Base-by-base conservation (phyloP, 2,329 filamentous ascomycete species). In the Chaetomium globosum region DNA sequence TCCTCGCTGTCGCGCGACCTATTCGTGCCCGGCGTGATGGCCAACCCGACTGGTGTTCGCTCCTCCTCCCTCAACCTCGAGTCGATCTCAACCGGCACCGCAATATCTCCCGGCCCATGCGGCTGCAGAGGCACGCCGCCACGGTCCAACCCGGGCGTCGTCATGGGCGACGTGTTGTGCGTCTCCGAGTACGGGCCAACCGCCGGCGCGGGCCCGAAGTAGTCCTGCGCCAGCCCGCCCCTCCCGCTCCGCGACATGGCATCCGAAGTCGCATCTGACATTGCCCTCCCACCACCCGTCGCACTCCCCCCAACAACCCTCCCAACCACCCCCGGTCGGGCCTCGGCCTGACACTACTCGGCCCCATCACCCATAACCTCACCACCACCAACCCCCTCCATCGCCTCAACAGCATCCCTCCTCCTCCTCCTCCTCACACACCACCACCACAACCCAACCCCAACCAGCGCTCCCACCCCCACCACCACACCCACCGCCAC, bases 41-140 rank as follows among this genome's bases (percentile, higher is more conserved):
- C n/a, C 39, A 55, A 7, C 28, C 30, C 52, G 9, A 49, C n/a
- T 3, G 54, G 55, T 23, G 23, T 58, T 26, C n/a, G 2, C 55
- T 3, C 9, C 30, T 19, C 30, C 36, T 39, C 63, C 39, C 56
- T 63, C 51, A 65, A 4, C 36, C 64, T 46, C 54, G 80, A 80
- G 65, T 81, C 83, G 13, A 87, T 83, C 76, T 87, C 85, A 3
- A 87, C 83, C 4, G 84, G 80, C 23, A 76, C 77, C 0, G 78
- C 74, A 49, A 85, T 83, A 69, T 85, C 82, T 10, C 76, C 78
- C 4, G 83, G 83, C 16, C 75, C 76, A 13, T 83, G 75, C 8
- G 84, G 82, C 53, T 73, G 73, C 26, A 77, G 61, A 2, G 81
- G 79, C 26, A 83, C 81, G 0, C 79, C 69, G 19, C 62, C 67